Evolutionary conservation across 163 green algal species (phyloP).

Genomic region (Scenedesmus sp.): DNA sequence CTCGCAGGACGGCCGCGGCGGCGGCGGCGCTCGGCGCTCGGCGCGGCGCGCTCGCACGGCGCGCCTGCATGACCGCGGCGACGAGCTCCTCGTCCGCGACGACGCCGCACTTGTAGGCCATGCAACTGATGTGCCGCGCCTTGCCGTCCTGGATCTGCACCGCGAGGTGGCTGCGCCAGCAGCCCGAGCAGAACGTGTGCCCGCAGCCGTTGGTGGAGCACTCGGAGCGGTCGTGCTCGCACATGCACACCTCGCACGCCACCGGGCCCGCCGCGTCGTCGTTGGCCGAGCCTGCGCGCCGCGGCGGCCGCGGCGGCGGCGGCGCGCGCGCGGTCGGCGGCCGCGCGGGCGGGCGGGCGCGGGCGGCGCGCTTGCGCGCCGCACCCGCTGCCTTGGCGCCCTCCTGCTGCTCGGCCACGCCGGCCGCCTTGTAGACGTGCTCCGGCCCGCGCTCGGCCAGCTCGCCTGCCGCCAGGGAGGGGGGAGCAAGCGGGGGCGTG

Average conservation of each 20-base stretch:
- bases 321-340: too few species aligned
- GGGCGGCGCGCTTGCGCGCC: too few species aligned
- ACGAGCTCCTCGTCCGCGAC: conserved; percentile 77
- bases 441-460: conserved; percentile 60
- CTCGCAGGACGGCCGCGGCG: too few species aligned
- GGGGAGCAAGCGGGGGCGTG: background rate
- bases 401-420: conserved; percentile 42
- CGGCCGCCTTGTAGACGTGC: conserved; percentile 58
- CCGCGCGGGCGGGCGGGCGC: background rate
- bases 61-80: conserved; percentile 48
- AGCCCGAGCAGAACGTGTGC: conserved; percentile 84
- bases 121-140: conserved; percentile 75
- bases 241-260: conserved; percentile 74
- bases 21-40: background rate
- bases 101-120: conserved; percentile 74
- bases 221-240: conserved; percentile 39
- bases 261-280: background rate
- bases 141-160: conserved; percentile 81
- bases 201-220: conserved; percentile 78
- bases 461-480: conserved; percentile 39
- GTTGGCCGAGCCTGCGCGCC: too few species aligned
- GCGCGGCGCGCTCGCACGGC: background rate
- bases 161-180: conserved; percentile 79
- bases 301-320: too few species aligned
- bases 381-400: too few species aligned